phyloP scores from a whole-genome alignment of 23 red algal genomes.

The Gracilaria domingensis region DNA sequence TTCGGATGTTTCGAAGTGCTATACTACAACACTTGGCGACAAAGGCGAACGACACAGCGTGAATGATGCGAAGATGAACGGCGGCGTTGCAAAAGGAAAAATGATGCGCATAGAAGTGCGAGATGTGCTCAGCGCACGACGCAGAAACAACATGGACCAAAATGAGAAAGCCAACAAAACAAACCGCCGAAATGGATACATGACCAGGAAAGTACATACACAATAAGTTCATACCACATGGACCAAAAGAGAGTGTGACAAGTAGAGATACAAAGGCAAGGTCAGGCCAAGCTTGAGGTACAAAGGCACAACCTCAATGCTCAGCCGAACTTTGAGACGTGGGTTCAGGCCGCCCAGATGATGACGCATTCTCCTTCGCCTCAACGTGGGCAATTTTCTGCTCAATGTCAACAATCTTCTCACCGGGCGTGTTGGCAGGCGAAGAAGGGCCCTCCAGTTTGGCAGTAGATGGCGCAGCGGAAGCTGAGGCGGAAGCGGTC shows the following conservation, averaged over 20 bases:
- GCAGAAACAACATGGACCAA: not conserved
- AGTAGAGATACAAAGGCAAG: not conserved
- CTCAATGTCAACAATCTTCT: not conserved
- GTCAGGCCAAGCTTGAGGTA: not conserved
- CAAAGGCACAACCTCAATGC: not conserved
- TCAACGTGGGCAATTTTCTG: no score
- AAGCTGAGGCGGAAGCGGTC: not conserved
- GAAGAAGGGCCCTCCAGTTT: not conserved
- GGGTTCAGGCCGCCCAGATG: not conserved
- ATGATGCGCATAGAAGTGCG: not conserved
- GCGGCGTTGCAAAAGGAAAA: not conserved
- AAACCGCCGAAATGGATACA: not conserved
- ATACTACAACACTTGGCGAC: no score
- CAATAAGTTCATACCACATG: not conserved
- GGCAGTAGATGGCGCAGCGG: not conserved
- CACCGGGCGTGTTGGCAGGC: not conserved
- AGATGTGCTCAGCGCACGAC: not conserved
- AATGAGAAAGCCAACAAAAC: not conserved
- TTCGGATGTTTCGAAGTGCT: not conserved
- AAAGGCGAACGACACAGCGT: no score
- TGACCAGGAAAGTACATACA: no score
- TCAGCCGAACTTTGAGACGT: slow-evolving; percentile 15
- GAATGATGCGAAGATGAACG: no score
- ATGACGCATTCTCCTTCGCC: not conserved
- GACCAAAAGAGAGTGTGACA: not conserved